Percentiles rank a stretch among this genome's conserved stretches.
Conservation (phyloP, 225 moss, liverwort and hornwort species). For the Physcomitrellopsis africana region DNA sequence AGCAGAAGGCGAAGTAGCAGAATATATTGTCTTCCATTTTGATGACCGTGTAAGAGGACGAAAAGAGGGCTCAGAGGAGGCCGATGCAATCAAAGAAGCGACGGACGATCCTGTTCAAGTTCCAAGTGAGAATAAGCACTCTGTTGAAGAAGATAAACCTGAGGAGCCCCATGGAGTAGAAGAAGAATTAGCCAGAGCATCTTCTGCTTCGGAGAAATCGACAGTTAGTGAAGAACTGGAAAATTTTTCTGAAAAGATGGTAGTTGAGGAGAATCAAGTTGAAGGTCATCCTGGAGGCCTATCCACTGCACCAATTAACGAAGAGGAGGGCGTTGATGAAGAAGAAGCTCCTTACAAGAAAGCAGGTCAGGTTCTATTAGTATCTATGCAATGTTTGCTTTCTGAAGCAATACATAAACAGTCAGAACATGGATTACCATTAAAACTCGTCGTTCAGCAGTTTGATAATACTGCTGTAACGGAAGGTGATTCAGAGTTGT, state of each 20-base stretch:
- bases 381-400: neutral
- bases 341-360: neutral
- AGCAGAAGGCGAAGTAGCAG: neutral
- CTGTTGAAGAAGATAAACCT: neutral
- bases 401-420: conserved; percentile 1
- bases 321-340: neutral
- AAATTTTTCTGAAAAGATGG: neutral
- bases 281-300: neutral
- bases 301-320: neutral
- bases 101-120: neutral
- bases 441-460: neutral
- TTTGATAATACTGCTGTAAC: neutral
- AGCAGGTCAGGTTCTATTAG: neutral
- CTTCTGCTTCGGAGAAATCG: neutral
- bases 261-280: neutral
- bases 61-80: neutral
- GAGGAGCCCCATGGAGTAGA: neutral
- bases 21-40: conserved; percentile 4
- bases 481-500: neutral
- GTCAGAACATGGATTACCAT: neutral
- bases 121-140: neutral
- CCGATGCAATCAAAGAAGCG: neutral
- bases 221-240: neutral
- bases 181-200: neutral
- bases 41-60: neutral